These are phyloP conservation scores for Mallotus repandus DNA, from an alignment of 441 rosid genomes.

Conservation along the genomic window DNA sequence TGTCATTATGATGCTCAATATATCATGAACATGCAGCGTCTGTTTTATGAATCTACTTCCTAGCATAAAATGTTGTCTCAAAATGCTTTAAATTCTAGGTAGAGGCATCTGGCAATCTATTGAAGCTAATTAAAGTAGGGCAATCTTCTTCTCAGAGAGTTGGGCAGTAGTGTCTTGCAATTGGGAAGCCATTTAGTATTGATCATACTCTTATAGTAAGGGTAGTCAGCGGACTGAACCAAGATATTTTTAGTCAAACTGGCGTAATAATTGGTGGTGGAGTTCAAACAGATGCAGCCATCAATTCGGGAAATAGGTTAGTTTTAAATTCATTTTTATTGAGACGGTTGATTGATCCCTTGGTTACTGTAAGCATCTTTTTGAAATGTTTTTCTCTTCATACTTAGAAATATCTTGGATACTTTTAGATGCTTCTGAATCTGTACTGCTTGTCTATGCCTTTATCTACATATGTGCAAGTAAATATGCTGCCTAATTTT, in stretches of 20 bases:
- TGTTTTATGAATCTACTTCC: no score
- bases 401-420: no score
- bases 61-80: no score
- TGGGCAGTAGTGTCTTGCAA: slow-evolving; percentile 95
- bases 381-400: no score
- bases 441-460: no score
- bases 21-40: background rate
- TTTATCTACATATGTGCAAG: no score
- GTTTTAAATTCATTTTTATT: background rate
- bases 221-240: slow-evolving; percentile 85
- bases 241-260: slow-evolving; percentile 85
- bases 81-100: slow-evolving; percentile 46
- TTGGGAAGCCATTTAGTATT: slow-evolving; percentile 96
- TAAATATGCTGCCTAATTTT: background rate
- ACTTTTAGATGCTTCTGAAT: no score
- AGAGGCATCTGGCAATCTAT: slow-evolving; percentile 70
- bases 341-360: no score
- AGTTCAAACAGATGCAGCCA: no score
- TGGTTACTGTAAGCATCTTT: no score
- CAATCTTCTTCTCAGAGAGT: slow-evolving; percentile 74
- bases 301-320: no score
- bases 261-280: slow-evolving; percentile 16
- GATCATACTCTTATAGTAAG: slow-evolving; percentile 95
- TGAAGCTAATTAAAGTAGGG: slow-evolving; percentile 79
- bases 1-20: background rate